Conservation (phyloP, 345 rosid genomes). For the Fremontodendron californicum region DNA sequence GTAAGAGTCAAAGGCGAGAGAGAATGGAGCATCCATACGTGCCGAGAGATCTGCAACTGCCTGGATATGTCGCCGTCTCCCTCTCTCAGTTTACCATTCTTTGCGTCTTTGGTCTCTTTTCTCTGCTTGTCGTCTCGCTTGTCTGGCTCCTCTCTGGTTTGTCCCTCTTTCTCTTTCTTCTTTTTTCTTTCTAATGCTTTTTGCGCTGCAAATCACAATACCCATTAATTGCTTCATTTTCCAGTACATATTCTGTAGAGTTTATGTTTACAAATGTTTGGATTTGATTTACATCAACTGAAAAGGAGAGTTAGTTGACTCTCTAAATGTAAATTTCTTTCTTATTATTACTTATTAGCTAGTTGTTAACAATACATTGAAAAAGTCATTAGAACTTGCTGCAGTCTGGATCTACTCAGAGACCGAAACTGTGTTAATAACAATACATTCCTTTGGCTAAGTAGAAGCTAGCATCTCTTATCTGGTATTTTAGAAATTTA, state of each 20-base stretch:
- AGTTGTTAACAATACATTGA: not conserved
- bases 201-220: not conserved
- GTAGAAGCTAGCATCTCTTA: too few species aligned
- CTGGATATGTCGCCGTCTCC: conserved; percentile 52
- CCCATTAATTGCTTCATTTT: not conserved
- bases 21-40: conserved; percentile 58
- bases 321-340: not conserved
- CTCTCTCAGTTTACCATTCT: conserved; percentile 63
- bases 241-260: not conserved
- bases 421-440: not conserved
- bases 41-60: conserved; percentile 71
- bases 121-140: conserved; percentile 52
- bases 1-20: not conserved
- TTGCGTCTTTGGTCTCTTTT: conserved; percentile 39
- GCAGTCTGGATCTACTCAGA: not conserved
- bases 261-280: not conserved
- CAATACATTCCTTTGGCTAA: not conserved
- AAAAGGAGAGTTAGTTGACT: not conserved
- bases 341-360: too few species aligned
- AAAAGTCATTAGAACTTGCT: not conserved
- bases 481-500: too few species aligned
- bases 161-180: not conserved
- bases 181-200: not conserved
- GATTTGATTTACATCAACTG: not conserved
- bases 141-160: conserved; percentile 78